Evolutionary conservation across 2,329 filamentous ascomycete genomes (phyloP).

Genomic region (Trichoderma koningiopsis): DNA sequence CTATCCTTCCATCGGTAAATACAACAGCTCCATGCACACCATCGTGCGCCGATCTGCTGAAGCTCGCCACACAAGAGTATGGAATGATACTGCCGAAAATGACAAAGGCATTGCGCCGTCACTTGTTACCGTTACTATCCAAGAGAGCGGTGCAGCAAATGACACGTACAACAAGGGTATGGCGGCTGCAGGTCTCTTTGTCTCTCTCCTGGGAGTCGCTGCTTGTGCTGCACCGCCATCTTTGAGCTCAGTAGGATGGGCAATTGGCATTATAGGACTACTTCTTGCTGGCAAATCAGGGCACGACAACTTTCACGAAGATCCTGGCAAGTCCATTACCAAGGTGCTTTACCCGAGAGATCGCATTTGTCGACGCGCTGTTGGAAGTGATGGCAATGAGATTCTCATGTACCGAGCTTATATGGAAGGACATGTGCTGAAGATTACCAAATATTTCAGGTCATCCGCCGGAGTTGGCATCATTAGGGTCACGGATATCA

Average conservation of each 20-base stretch:
- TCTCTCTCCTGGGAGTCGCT: not conserved
- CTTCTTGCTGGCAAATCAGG: not conserved
- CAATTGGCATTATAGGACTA: not conserved
- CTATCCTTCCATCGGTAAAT: not conserved
- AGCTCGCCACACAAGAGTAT: not conserved
- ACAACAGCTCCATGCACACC: not conserved
- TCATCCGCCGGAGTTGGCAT: not conserved
- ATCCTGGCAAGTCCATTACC: not conserved
- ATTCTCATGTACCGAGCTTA: not conserved
- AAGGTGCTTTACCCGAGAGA: not conserved
- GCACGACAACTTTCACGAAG: not conserved
- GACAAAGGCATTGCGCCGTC: not conserved
- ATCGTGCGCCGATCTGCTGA: not conserved
- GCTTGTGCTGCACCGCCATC: not conserved
- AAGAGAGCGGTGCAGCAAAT: not conserved
- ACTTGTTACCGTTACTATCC: not conserved
- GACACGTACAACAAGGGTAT: not conserved
- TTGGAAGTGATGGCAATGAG: not conserved
- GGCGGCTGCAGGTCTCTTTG: not conserved
- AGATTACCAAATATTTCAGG: not conserved
- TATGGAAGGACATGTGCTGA: not conserved
- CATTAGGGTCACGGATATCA: not conserved
- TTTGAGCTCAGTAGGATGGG: not conserved
- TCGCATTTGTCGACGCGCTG: not conserved
- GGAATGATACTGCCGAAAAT: not conserved